Evolutionary conservation across 345 rosid species (phyloP).

Genomic region (Sisymbrium altissimum): DNA sequence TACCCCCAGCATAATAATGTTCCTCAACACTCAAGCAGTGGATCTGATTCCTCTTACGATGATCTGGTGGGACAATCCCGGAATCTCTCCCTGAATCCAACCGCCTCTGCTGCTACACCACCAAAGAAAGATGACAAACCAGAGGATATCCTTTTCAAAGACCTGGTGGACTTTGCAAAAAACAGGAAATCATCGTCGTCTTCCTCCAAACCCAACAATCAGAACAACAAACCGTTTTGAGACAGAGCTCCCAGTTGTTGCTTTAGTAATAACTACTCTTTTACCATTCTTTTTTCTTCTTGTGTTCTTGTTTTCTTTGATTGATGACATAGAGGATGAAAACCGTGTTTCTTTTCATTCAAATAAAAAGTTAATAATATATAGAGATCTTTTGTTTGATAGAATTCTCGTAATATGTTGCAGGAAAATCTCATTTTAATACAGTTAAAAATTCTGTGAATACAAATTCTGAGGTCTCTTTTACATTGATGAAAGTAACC

Average conservation of each 20-base stretch:
- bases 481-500: slow-evolving; percentile 11
- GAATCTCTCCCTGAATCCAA: slow-evolving; percentile 59
- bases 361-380: slow-evolving; percentile 7
- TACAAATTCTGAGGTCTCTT: slow-evolving; percentile 16
- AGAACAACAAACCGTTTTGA: slow-evolving; percentile 62
- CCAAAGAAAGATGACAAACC: slow-evolving; percentile 60
- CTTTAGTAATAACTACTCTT: slow-evolving; percentile 10
- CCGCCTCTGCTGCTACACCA: slow-evolving; percentile 27
- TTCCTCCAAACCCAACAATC: slow-evolving; percentile 50
- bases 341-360: slow-evolving; percentile 3
- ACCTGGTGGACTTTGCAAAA: slow-evolving; percentile 83
- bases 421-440: neutral
- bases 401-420: neutral
- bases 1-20: slow-evolving; percentile 40
- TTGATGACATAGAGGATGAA: slow-evolving; percentile 19
- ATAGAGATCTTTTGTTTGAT: neutral
- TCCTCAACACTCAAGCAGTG: slow-evolving; percentile 45
- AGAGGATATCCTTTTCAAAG: slow-evolving; percentile 88
- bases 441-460: neutral
- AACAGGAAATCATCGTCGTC: slow-evolving; percentile 68
- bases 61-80: slow-evolving; percentile 60
- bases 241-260: slow-evolving; percentile 8
- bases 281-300: slow-evolving; percentile 17
- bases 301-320: slow-evolving; percentile 23
- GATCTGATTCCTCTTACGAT: slow-evolving; percentile 55